Base-by-base conservation (phyloP, 495 filamentous ascomycete genomes). In the Aspergillus mulundensis region DNA sequence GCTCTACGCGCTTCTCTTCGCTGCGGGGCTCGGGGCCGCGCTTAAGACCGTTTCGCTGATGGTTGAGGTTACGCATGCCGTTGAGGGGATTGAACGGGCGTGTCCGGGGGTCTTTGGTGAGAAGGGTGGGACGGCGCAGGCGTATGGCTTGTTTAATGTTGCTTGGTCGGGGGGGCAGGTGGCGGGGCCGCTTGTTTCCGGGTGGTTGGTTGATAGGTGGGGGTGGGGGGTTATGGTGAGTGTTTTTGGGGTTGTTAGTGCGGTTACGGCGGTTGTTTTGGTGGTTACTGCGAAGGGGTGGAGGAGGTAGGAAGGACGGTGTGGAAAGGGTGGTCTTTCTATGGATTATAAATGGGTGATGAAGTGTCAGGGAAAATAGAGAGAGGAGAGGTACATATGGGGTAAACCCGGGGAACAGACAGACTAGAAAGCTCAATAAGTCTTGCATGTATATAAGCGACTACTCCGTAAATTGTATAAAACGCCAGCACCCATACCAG, bases 151-250 rank as follows among this genome's bases (percentile, higher is more conserved):
- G 10, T 86, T 79, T 52, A 83, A 81, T 50, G 79, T 75, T 41
- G 76, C 81, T 0, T 86, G 78, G 54, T 83, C 85, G 0, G 77
- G 80, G 0, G 84, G 86, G 4, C 82, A 84, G 41, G 73, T 82
- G 3, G 65, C 85, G 18, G 85, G 86, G 2, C 83, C 86, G 47
- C 62, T 87, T 20, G 77, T 80, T 71, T 71, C 73, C 1, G 76
- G 74, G 6, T 61, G 66, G 2, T 50, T 77, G 18, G 62, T 60
- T 16, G 63, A 74, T 11, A 50, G 50, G 8, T 63, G 61, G 10
- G 74, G 74, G 5, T 78, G 75, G 75, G 59, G 48, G 38, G 66
- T 61, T 4, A 76, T 77, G 75, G 68, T 71, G 10, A 64, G 63
- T 39, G 58, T 67, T 16, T 56, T 77, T 54, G 74, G 71, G 3